Evolutionary conservation across 2,329 filamentous ascomycete genomes (phyloP).

Genomic region (Cladosporium sp.): DNA sequence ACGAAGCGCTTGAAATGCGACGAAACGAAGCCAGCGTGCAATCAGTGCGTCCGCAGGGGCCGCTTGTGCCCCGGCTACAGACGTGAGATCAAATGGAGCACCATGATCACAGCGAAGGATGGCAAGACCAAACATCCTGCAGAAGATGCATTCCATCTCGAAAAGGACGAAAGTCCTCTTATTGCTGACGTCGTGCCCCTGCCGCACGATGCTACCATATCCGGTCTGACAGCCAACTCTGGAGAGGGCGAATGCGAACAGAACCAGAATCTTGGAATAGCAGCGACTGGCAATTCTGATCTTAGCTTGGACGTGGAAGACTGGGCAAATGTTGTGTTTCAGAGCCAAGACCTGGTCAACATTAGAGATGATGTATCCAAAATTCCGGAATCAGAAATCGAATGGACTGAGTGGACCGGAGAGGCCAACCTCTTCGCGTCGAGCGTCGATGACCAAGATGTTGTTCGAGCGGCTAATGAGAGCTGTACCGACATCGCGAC

Average conservation of each 20-base stretch:
- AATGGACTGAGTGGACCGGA: constrained; percentile 1
- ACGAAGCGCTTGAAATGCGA: constrained; percentile 14
- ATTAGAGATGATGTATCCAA: neutral
- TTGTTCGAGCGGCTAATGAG: neutral
- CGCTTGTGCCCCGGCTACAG: constrained; percentile 14
- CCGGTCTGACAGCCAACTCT: neutral
- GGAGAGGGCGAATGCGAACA: neutral
- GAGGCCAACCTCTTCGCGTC: neutral
- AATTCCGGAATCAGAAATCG: neutral
- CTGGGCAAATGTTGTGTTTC: neutral
- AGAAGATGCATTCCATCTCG: neutral
- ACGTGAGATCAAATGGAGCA: constrained; percentile 12
- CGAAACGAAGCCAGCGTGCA: constrained; percentile 14
- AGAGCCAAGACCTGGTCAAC: neutral
- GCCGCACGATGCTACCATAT: neutral
- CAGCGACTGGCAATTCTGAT: neutral
- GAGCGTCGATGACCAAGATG: neutral
- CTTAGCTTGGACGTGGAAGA: neutral
- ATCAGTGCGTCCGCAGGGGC: constrained; percentile 14
- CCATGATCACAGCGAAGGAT: constrained; percentile 7
- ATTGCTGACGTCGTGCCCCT: neutral
- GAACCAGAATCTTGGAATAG: neutral
- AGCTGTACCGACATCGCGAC: neutral
- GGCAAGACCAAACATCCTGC: constrained; percentile 3
- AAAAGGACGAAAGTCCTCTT: too few relatives aligned